phyloP scores from a whole-genome alignment of 371 early-diverging fungal genomes.

The Mortierella sp. region DNA sequence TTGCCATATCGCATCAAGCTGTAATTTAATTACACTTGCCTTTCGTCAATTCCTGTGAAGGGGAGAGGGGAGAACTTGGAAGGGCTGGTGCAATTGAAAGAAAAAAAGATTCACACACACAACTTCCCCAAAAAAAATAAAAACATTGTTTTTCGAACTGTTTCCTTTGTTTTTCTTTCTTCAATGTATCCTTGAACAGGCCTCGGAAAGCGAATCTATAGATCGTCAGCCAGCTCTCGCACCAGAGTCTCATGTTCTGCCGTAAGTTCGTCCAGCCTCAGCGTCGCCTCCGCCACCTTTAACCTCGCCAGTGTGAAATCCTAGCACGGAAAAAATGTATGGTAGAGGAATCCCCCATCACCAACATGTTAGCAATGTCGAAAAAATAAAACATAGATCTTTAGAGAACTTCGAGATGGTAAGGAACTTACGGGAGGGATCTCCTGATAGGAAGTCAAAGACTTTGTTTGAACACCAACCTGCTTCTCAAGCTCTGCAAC shows the following conservation, averaged over 20 bases:
- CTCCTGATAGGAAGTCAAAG: constrained; percentile 33
- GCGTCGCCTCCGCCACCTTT: constrained; percentile 33
- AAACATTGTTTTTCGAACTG: constrained; percentile 12
- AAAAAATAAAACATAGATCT: background rate
- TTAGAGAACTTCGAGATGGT: background rate
- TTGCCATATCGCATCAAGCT: no score
- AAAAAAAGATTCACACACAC: background rate
- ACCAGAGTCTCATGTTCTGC: constrained; percentile 36
- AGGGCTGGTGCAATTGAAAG: background rate
- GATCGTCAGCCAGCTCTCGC: constrained; percentile 33
- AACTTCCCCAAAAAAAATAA: background rate
- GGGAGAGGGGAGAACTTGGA: background rate
- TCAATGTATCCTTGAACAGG: background rate
- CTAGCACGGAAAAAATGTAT: constrained; percentile 13
- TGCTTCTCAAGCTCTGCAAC: constrained; percentile 19
- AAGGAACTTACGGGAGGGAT: constrained; percentile 36
- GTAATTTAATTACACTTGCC: background rate
- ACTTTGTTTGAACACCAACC: constrained; percentile 21
- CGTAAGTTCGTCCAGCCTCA: constrained; percentile 29
- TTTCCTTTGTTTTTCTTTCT: background rate
- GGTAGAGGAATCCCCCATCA: background rate
- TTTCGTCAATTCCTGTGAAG: background rate
- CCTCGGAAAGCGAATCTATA: constrained; percentile 21
- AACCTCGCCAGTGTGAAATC: constrained; percentile 45
- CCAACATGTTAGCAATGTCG: background rate